phyloP scores from a whole-genome alignment of 345 rosid species.

The Salix suchowensis region DNA sequence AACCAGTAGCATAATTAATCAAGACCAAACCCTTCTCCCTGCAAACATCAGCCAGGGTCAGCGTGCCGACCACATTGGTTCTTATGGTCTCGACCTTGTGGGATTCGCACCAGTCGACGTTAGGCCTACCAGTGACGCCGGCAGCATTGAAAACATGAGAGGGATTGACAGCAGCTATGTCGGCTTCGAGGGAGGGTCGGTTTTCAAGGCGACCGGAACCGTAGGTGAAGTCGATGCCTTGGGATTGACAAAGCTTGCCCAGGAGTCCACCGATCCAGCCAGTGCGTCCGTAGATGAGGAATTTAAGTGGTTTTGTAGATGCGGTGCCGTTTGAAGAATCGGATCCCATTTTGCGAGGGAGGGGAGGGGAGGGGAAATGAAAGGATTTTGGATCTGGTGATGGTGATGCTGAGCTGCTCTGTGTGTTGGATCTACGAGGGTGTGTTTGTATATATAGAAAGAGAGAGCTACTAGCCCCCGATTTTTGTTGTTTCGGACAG shows the following conservation, averaged over 20 bases:
- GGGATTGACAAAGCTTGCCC: constrained; percentile 65
- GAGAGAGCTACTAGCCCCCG: neutral
- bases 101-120: constrained; percentile 93
- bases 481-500: neutral
- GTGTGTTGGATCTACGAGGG: neutral
- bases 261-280: constrained; percentile 95
- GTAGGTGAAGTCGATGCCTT: constrained; percentile 56
- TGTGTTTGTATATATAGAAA: neutral
- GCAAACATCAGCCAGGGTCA: constrained; percentile 82
- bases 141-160: constrained; percentile 92
- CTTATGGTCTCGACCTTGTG: constrained; percentile 91
- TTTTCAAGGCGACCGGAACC: constrained; percentile 84
- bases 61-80: constrained; percentile 78
- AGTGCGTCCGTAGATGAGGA: constrained; percentile 82
- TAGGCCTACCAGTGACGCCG: constrained; percentile 90
- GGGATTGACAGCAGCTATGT: constrained; percentile 55
- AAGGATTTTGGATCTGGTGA: constrained; percentile 2
- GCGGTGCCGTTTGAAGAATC: constrained; percentile 47
- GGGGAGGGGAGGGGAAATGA: neutral
- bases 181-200: constrained; percentile 60
- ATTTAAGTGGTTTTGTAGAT: constrained; percentile 40
- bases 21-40: constrained; percentile 60
- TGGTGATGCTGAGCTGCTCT: neutral
- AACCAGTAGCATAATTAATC: constrained; percentile 84
- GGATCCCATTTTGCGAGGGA: constrained; percentile 37